Conservation (phyloP, 176 grass and related monocot species). For the Aegilops tauschii region DNA sequence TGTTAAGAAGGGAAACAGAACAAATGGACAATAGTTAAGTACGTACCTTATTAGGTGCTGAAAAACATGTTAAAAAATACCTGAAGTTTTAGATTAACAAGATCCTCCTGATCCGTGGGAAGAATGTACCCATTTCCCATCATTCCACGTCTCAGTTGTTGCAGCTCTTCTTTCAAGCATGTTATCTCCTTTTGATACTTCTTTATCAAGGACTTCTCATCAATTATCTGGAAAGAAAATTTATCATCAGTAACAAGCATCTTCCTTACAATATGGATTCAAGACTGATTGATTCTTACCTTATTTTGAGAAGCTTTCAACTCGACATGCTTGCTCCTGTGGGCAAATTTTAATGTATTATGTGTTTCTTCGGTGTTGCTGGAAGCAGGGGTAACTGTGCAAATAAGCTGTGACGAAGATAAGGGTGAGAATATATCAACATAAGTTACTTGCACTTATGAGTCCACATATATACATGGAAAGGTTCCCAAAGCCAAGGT, state of each 20-base stretch:
- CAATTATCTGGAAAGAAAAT: conserved; percentile 80
- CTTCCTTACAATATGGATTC: neutral
- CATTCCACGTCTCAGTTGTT: conserved; percentile 87
- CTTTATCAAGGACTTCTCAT: conserved; percentile 99
- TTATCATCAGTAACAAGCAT: conserved; percentile 14
- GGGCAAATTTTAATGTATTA: conserved; percentile 98
- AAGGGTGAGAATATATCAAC: conserved; percentile 19
- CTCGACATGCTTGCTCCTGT: conserved; percentile 89
- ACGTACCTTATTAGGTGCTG: neutral
- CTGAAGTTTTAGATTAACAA: conserved; percentile 97
- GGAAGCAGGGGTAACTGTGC: conserved; percentile 94
- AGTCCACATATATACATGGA: neutral
- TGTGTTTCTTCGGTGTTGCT: conserved; percentile 98
- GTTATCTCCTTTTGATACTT: conserved; percentile 98
- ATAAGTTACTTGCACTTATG: conserved; percentile 19
- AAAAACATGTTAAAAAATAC: conserved; percentile 48
- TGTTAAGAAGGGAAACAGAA: conserved; percentile 21
- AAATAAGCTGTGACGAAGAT: conserved; percentile 73
- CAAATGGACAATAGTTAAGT: conserved; percentile 21
- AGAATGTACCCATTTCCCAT: conserved; percentile 62
- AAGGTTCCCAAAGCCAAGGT: neutral
- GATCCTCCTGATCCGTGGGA: conserved; percentile 81
- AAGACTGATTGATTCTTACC: conserved; percentile 34
- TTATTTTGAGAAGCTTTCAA: conserved; percentile 99
- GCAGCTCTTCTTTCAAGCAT: conserved; percentile 90